These are phyloP conservation scores for Dioszegia crocea DNA, from an alignment of 768 basidiomycete species.

Conservation along the genomic window DNA sequence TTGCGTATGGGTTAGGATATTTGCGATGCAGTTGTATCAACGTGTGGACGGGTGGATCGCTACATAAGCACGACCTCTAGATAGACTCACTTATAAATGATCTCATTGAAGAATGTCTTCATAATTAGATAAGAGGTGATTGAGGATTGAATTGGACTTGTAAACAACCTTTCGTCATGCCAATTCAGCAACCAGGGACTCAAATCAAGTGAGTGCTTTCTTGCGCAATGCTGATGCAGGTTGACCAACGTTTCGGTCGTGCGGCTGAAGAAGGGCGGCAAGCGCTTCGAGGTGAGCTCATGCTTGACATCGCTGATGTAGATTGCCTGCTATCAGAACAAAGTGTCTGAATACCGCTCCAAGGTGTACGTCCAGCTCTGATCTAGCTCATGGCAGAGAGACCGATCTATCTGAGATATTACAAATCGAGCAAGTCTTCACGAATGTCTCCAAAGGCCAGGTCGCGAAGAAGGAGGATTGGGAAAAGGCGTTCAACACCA, in stretches of 20 bases:
- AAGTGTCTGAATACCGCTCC: slow-evolving; percentile 92
- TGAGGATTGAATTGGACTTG: not conserved
- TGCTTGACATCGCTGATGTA: slow-evolving; percentile 32
- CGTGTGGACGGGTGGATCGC: slow-evolving; percentile 86
- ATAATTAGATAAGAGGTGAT: slow-evolving; percentile 14
- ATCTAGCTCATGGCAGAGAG: slow-evolving; percentile 57
- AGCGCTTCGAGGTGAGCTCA: slow-evolving; percentile 82
- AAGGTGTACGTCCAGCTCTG: slow-evolving; percentile 63
- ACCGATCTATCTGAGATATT: slow-evolving; percentile 90
- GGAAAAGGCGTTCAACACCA: slow-evolving; percentile 82
- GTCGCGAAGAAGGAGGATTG: slow-evolving; percentile 84
- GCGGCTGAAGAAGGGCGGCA: slow-evolving; percentile 91
- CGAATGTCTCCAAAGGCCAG: slow-evolving; percentile 94
- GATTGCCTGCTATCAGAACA: slow-evolving; percentile 99
- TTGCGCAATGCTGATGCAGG: slow-evolving; percentile 52
- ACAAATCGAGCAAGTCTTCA: slow-evolving; percentile 92
- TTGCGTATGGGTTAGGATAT: slow-evolving; percentile 73
- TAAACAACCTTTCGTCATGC: slow-evolving; percentile 19
- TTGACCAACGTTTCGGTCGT: slow-evolving; percentile 97
- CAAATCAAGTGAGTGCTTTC: slow-evolving; percentile 44
- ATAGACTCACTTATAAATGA: slow-evolving; percentile 32
- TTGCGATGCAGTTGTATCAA: slow-evolving; percentile 91
- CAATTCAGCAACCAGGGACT: slow-evolving; percentile 43
- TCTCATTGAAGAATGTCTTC: slow-evolving; percentile 36
- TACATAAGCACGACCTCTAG: slow-evolving; percentile 44